A percentile compares a stretch with the other conserved stretches of the same genome.
Conservation (phyloP, 805 yeast species). For the Nakazawaea ishiwadae region DNA sequence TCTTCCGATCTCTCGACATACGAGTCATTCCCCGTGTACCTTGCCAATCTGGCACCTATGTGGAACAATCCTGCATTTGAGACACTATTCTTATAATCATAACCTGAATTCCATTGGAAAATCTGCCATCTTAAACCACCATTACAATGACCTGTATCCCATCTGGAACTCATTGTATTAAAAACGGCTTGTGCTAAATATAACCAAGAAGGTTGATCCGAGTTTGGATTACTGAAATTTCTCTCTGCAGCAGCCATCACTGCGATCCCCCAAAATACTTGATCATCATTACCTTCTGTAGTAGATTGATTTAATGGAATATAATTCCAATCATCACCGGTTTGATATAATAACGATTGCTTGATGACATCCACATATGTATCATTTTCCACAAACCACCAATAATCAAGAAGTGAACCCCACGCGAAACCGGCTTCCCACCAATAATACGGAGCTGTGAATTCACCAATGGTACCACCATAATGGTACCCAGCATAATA, state of each 20-base stretch:
- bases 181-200: conserved; percentile 78
- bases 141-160: conserved; percentile 60
- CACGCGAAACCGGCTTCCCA: conserved; percentile 88
- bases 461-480: conserved; percentile 74
- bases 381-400: conserved; percentile 64
- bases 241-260: conserved; percentile 82
- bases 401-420: conserved; percentile 67
- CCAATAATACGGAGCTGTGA: conserved; percentile 77
- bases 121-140: conserved; percentile 95
- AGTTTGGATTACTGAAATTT: conserved; percentile 69
- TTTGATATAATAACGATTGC: conserved; percentile 62
- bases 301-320: conserved; percentile 77
- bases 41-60: conserved; percentile 76
- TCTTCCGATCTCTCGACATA: conserved; percentile 71
- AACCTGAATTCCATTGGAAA: conserved; percentile 83
- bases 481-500: conserved; percentile 64
- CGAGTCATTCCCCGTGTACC: conserved; percentile 68
- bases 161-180: conserved; percentile 75
- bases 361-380: conserved; percentile 54
- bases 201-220: conserved; percentile 63
- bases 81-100: conserved; percentile 81
- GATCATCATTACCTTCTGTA: conserved; percentile 92
- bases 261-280: conserved; percentile 88
- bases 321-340: conserved; percentile 59
- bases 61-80: conserved; percentile 82